Percentiles rank a stretch among this genome's conserved stretches.
phyloP scores from a whole-genome alignment of 1,284 basidiomycete genomes.

The Heterobasidion occidentale region DNA sequence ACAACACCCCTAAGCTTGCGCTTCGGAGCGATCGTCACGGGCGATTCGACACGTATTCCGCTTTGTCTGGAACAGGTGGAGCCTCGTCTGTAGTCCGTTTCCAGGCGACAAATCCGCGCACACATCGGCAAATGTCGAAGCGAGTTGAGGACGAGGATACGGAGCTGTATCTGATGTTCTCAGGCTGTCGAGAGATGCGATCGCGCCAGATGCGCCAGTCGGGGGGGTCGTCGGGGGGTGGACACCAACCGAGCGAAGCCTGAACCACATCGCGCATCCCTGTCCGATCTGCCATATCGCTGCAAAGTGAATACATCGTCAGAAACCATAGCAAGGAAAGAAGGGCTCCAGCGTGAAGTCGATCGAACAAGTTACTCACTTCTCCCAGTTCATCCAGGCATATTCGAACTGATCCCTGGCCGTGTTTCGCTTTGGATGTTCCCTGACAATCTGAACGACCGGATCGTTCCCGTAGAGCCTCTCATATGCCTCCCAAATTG shows the following conservation, averaged over 20 bases:
- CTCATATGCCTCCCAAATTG: constrained; percentile 58
- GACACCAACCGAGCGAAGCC: constrained; percentile 42
- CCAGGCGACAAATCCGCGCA: constrained; percentile 34
- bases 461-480: constrained; percentile 35
- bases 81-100: constrained; percentile 13
- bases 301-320: constrained; percentile 17
- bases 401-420: constrained; percentile 54
- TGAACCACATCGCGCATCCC: constrained; percentile 43
- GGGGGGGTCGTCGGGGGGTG: constrained; percentile 36
- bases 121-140: constrained; percentile 9
- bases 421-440: constrained; percentile 5
- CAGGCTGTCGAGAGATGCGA: constrained; percentile 6
- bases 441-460: constrained; percentile 15
- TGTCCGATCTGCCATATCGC: constrained; percentile 71
- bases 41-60: not conserved
- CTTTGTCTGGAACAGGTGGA: not conserved
- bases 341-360: not conserved
- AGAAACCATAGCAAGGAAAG: not conserved
- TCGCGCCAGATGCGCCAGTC: constrained; percentile 49
- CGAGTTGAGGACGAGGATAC: not conserved
- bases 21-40: too few species aligned
- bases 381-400: constrained; percentile 63
- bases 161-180: constrained; percentile 7
- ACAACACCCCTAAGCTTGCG: too few species aligned
- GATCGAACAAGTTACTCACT: constrained; percentile 25